Percentiles rank a stretch among this genome's conserved stretches.
Evolutionary conservation across 1,284 basidiomycete species (phyloP).

Genomic region (Ustilago bromivora): DNA sequence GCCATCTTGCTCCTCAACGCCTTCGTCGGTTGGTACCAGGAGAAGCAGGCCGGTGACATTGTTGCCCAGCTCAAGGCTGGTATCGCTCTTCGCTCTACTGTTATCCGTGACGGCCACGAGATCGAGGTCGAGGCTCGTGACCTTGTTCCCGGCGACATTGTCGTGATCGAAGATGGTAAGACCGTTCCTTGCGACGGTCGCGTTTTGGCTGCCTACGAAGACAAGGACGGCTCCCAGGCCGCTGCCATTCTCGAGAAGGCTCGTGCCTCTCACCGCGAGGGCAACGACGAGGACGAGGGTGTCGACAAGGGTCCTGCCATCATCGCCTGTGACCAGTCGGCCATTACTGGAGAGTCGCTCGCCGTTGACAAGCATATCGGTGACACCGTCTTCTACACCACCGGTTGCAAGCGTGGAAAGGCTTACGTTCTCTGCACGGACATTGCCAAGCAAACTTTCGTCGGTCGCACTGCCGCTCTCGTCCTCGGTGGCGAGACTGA

Average conservation of each 20-base stretch:
- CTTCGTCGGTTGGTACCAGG: constrained; percentile 75
- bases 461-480: constrained; percentile 73
- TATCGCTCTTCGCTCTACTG: constrained; percentile 73
- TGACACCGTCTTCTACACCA: constrained; percentile 72
- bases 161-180: constrained; percentile 72
- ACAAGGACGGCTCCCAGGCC: constrained; percentile 68
- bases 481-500: constrained; percentile 69
- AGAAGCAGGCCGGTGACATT: constrained; percentile 74
- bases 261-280: constrained; percentile 61
- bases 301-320: constrained; percentile 73
- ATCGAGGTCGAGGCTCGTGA: constrained; percentile 74
- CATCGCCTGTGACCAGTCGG: constrained; percentile 73
- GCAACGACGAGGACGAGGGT: constrained; percentile 70
- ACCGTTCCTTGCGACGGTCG: constrained; percentile 74
- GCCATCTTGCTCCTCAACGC: constrained; percentile 72
- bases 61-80: constrained; percentile 75
- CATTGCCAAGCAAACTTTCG: constrained; percentile 72
- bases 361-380: constrained; percentile 75
- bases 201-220: constrained; percentile 72
- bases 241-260: constrained; percentile 67
- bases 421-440: constrained; percentile 72
- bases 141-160: constrained; percentile 74
- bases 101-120: constrained; percentile 72
- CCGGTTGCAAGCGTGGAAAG: constrained; percentile 74
- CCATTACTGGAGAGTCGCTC: constrained; percentile 75